Conservation (phyloP, 2,329 filamentous ascomycete genomes). For the Apiospora rasikravindrae region DNA sequence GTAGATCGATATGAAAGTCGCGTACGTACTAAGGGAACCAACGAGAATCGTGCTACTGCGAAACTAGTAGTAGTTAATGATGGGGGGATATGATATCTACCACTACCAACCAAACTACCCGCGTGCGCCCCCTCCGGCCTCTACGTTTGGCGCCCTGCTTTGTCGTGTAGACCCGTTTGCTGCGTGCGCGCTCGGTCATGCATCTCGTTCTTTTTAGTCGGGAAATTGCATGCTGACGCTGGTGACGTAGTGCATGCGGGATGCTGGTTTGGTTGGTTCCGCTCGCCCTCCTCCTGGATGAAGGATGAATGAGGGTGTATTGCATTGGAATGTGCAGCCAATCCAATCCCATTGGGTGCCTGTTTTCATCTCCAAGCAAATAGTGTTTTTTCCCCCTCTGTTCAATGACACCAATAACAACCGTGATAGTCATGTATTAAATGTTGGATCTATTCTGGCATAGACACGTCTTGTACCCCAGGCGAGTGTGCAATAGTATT, state of each 20-base stretch:
- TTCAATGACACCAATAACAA: too few relatives aligned
- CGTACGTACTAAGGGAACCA: too few relatives aligned
- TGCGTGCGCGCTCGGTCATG: neutral
- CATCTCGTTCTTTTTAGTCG: too few relatives aligned
- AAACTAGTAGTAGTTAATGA: neutral
- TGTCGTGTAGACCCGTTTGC: neutral
- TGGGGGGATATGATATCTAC: neutral
- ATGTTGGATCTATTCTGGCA: too few relatives aligned
- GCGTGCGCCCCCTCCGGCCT: neutral
- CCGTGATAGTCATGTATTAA: neutral
- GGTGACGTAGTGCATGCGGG: neutral
- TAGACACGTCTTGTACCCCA: too few relatives aligned
- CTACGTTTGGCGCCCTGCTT: too few relatives aligned
- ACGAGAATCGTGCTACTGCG: neutral
- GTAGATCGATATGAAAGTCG: conserved; percentile 4
- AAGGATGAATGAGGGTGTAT: too few relatives aligned
- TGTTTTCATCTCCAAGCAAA: too few relatives aligned
- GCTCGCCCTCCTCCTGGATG: neutral
- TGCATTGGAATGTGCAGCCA: too few relatives aligned
- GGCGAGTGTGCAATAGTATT: too few relatives aligned
- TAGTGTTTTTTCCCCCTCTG: too few relatives aligned
- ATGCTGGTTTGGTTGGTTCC: neutral
- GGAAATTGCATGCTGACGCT: neutral
- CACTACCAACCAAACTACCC: neutral
- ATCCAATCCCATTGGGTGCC: too few relatives aligned